Base-by-base conservation (phyloP, 139 green algal species). In the Eudorina sp. region DNA sequence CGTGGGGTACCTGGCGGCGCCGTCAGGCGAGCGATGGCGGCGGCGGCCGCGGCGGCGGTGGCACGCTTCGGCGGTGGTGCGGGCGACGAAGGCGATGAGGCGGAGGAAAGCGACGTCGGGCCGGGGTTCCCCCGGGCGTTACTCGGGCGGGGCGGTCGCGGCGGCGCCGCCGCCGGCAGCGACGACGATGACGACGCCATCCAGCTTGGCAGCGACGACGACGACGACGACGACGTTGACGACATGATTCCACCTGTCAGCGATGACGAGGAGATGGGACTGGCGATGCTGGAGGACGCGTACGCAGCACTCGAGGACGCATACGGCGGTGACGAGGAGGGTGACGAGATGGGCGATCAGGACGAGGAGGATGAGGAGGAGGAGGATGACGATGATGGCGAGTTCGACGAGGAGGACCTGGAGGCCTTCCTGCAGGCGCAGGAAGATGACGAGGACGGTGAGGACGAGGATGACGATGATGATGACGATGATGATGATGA, bases 291-390 rank as follows among this genome's bases (percentile, higher is more conserved):
- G 72, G 76, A 80, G 38, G 78, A 72, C 66, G 76, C 55, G 21
- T 74, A 76, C 21, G 81, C 86, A 8, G 88, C 74, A 5, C 68
- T 87, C 40, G 88, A 91, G 43, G 88, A 89, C 0, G 72, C 69
- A 4, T 82, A 72, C 41, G 58, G 64, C 21, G 74, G 82, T 38
- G 53, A 58, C 1, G 38, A 60, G 3, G 82, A 88, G 16, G 64
- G 70, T 1, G 46, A 72, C 23, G 82, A 69, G 0, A 60, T 51
- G 27, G 23, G 55, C 3, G 66, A 70, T 0, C 51, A 45, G 43
- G 80, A 78, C 45, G 80, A 77, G n/a, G 23, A 78, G 80, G 82
- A 69, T 31, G 82, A 79, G 14, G 64, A 80, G 3, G 82, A 76
- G 0, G 82, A 78, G 9, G 58, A 45, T 7, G 77, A 64, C 4